Base-by-base conservation (phyloP, 2,329 filamentous ascomycete genomes). In the Fusarium camptoceras region DNA sequence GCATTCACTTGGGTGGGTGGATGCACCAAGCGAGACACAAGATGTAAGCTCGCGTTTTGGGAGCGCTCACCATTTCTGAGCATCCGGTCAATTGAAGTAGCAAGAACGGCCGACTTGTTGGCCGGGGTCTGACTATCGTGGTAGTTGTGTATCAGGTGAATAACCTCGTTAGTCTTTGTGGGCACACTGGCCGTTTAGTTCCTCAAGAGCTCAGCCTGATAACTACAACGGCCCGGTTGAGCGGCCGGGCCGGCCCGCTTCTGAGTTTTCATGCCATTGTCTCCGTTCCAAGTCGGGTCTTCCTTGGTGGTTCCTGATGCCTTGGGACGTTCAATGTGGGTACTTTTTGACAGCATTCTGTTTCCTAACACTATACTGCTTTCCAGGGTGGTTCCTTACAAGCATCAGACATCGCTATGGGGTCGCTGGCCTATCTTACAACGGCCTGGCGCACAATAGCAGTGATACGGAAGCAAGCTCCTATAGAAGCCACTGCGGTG, bases 221-320 rank as follows among this genome's bases (percentile, higher is more conserved):
- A 43, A 70, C 66, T 66, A 68, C 57, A 65, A 67, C 72, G 73
- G 73, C 62, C 73, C 70, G 73, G 72, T 65, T 63, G 59, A 56
- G 59, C 54, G 70, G 61, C 73, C 72, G 70, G 73, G 28, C 72
- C 72, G 73, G 73, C 64, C 73, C 73, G 72, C 70, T 69, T 68
- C 62, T 65, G 53, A 58, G 48, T 56, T 55, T 64, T 62, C 53
- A 66, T 63, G 56, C 46, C 63, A 68, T 56, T 50, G 44, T 41
- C 65, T 44, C 48, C 55, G 46, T 54, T 54, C 41, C 28, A 43
- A 46, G 43, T 46, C 18, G 24, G 49, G 30, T 30, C 49, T 53
- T 63, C 43, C 30, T 37, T 64, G 54, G 39, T 27, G 54, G 28
- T 22, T 39, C 24, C 25, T 41, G 41, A 30, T 46, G 25, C 30